phyloP scores from a whole-genome alignment of 495 filamentous ascomycete species.

The Neurospora sp. region DNA sequence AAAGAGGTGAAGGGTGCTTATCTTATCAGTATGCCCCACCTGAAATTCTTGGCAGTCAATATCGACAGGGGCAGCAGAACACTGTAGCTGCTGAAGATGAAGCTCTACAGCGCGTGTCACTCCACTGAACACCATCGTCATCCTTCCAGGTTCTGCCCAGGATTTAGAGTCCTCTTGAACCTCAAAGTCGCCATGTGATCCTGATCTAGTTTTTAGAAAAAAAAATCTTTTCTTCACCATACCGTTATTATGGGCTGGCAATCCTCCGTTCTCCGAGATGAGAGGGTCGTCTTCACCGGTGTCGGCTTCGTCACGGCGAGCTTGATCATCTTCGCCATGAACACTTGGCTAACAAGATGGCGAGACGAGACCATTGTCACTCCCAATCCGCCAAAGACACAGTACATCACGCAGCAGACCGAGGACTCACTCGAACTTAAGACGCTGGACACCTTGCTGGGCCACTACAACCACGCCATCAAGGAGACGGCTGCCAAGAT shows the following conservation, averaged over 20 bases:
- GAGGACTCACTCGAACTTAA: constrained; percentile 40
- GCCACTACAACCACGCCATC: constrained; percentile 43
- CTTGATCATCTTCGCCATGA: constrained; percentile 25
- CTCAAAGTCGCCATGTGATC: background rate
- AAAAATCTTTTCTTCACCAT: background rate
- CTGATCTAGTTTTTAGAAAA: background rate
- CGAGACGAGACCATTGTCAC: constrained; percentile 39
- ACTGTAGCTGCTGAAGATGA: background rate
- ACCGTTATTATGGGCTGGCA: constrained; percentile 22
- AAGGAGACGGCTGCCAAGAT: constrained; percentile 43
- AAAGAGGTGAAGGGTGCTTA: constrained; percentile 11
- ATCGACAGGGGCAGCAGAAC: constrained; percentile 6
- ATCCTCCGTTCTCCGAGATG: constrained; percentile 25
- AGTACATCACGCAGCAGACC: constrained; percentile 51
- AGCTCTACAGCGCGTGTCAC: background rate
- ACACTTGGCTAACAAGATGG: constrained; percentile 29
- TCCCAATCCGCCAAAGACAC: constrained; percentile 39
- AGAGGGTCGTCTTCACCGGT: constrained; percentile 31
- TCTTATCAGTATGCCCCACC: background rate
- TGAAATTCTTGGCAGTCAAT: background rate
- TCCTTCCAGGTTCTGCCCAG: background rate
- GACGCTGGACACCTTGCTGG: constrained; percentile 41
- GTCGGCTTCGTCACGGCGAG: constrained; percentile 29
- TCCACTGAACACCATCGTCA: background rate
- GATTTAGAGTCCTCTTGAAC: background rate